Evolutionary conservation across 805 yeast genomes (phyloP).

Genomic region (Saccharomycopsis sp.): DNA sequence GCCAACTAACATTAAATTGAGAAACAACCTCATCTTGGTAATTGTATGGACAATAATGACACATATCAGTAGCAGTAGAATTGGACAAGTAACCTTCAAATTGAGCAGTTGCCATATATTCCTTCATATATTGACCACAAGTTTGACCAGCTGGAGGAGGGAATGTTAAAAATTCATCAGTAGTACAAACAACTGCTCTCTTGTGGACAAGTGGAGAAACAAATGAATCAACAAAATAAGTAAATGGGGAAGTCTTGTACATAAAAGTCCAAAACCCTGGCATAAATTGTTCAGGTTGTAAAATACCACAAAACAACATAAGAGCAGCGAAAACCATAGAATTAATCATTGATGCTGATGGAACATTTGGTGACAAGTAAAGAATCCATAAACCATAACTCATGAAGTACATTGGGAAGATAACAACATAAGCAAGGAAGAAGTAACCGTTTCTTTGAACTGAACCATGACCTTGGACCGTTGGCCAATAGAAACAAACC

Average conservation of each 20-base stretch:
- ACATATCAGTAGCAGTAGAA: conserved; percentile 32
- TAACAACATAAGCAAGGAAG: conserved; percentile 30
- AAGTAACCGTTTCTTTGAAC: conserved; percentile 32
- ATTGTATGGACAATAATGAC: conserved; percentile 36
- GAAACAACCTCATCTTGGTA: conserved; percentile 29
- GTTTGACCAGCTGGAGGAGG: conserved; percentile 42
- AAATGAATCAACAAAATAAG: conserved; percentile 40
- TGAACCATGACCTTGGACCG: conserved; percentile 29
- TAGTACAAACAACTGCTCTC: conserved; percentile 32
- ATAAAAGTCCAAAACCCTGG: conserved; percentile 46
- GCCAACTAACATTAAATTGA: conserved; percentile 31
- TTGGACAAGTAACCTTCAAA: conserved; percentile 39
- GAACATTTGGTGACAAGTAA: conserved; percentile 38
- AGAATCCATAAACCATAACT: conserved; percentile 39
- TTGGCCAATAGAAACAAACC: conserved; percentile 44
- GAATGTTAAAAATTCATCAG: conserved; percentile 32
- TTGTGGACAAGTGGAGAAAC: conserved; percentile 35
- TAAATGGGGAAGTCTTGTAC: conserved; percentile 41
- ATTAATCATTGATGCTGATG: conserved; percentile 36
- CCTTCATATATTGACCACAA: conserved; percentile 39
- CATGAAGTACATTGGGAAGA: conserved; percentile 35
- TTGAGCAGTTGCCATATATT: conserved; percentile 31
- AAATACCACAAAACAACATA: conserved; percentile 34
- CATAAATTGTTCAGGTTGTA: conserved; percentile 37
- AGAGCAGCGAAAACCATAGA: conserved; percentile 31